Base-by-base conservation (phyloP, 208 protist species). In the Leishmania tropica region DNA sequence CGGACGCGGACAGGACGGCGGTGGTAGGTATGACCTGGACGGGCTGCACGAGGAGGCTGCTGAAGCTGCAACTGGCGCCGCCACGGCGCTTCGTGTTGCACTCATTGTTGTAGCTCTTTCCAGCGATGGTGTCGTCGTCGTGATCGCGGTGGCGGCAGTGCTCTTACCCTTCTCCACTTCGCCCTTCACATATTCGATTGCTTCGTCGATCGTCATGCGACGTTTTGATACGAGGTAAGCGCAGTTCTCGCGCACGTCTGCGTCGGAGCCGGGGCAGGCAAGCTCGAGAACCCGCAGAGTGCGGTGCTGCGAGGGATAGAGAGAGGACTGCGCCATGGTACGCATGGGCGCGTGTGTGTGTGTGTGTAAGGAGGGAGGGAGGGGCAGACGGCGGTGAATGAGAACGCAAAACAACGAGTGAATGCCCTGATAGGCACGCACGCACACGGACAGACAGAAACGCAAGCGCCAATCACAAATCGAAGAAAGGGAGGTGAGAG, bases 131-230 rank as follows among this genome's bases (percentile, higher is more conserved):
- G 73, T 28, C 31, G 28, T 56, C 3, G 40, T 40, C 17, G 51
- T 21, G 17, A 21, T 40, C 47, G 15, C 28, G 21, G 45, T 58
- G 11, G 2, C 28, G 0, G 19, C 3, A 0, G n/a, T 35, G 21
- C 21, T 71, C 64, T 31, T 74, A 35, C 51, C 70, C 5, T 58
- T 65, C 28, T 19, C 37, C 48, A 28, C 75, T 37, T 85, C 60
- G 42, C 84, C 65, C 17, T 60, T 31, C 19, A 94, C 67, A 48
- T 84, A 86, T 13, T 84, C 75, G 21, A 94, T 51, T 1, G 90
- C 92, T 7, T 90, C 86, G 45, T 91, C 82, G 67, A 95, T 89
- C 4, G 88, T 95, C 79, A 88, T 80, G 73, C 90, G 90, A 17
- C 89, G 87, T 8, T 73, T 74, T 1, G 86, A 87, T 8, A 95